phyloP scores from a whole-genome alignment of 108 stramenopile genomes.

The Stephanodiscus minutulus region DNA sequence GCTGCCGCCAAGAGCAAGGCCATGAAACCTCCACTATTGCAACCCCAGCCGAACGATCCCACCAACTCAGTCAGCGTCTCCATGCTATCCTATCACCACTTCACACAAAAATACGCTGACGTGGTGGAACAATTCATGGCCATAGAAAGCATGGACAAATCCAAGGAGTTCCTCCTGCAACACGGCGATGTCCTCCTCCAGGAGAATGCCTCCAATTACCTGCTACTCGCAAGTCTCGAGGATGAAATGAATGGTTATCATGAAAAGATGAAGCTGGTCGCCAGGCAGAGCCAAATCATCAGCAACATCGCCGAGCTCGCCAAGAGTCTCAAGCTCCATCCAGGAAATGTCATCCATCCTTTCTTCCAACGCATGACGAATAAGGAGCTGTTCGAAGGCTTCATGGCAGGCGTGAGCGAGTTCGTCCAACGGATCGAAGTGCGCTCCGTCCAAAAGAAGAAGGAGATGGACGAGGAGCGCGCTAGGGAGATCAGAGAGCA shows the following conservation, averaged over 20 bases:
- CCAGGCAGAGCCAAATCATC: slow-evolving; percentile 91
- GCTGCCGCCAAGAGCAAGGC: slow-evolving; percentile 4
- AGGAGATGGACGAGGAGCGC: slow-evolving; percentile 90
- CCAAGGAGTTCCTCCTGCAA: slow-evolving; percentile 85
- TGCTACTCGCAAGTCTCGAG: slow-evolving; percentile 93
- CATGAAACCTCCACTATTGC: slow-evolving; percentile 13
- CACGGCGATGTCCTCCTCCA: slow-evolving; percentile 91
- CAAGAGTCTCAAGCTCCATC: slow-evolving; percentile 86
- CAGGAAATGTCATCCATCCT: slow-evolving; percentile 96
- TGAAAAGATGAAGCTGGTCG: slow-evolving; percentile 93
- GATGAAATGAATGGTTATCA: slow-evolving; percentile 99
- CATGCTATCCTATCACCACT: slow-evolving; percentile 90
- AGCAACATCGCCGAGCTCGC: slow-evolving; percentile 97
- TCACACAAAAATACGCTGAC: slow-evolving; percentile 88
- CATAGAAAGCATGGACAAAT: slow-evolving; percentile 74
- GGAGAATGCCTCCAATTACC: slow-evolving; percentile 95
- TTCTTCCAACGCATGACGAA: slow-evolving; percentile 91
- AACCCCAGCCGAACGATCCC: slow-evolving; percentile 39
- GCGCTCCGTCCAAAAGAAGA: slow-evolving; percentile 90
- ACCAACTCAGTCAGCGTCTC: slow-evolving; percentile 57
- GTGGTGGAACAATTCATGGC: slow-evolving; percentile 90
- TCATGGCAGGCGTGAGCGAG: slow-evolving; percentile 77
- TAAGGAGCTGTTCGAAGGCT: slow-evolving; percentile 75
- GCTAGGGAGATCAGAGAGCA: slow-evolving; percentile 39
- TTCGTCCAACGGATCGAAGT: slow-evolving; percentile 88